phyloP scores from a whole-genome alignment of 192 early-diverging fungal genomes.

The Martensiomyces pterosporus region DNA sequence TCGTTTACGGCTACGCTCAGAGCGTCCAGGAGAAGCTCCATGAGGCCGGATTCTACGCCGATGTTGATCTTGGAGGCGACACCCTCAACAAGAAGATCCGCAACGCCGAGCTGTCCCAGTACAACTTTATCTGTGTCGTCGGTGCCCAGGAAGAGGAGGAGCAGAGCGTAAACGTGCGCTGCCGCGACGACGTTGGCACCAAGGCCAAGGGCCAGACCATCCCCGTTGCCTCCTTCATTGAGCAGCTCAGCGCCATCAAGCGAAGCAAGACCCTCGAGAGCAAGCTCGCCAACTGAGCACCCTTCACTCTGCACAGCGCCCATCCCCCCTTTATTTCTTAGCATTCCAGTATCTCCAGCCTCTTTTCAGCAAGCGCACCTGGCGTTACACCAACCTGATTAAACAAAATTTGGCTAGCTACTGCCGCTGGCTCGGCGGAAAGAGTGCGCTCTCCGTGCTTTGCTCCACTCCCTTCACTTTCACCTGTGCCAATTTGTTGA shows the following conservation, averaged over 20 bases:
- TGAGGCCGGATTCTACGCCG: slow-evolving; percentile 74
- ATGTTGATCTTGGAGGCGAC: slow-evolving; percentile 79
- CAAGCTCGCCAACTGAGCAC: slow-evolving; percentile 51
- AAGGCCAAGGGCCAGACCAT: slow-evolving; percentile 80
- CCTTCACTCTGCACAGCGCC: no score
- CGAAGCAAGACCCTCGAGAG: slow-evolving; percentile 56
- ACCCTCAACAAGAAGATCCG: slow-evolving; percentile 98
- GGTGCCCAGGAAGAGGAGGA: slow-evolving; percentile 77
- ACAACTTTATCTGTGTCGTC: slow-evolving; percentile 97
- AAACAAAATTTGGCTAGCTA: no score
- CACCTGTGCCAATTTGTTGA: no score
- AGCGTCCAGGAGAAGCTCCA: slow-evolving; percentile 66
- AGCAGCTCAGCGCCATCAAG: slow-evolving; percentile 66
- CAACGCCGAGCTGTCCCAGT: slow-evolving; percentile 88
- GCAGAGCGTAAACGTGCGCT: slow-evolving; percentile 84
- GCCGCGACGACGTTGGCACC: slow-evolving; percentile 77
- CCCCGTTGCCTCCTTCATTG: slow-evolving; percentile 65
- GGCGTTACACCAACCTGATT: no score
- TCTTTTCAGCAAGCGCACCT: no score
- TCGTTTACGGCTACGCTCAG: slow-evolving; percentile 76
- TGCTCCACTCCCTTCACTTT: no score
- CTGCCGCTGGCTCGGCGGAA: no score
- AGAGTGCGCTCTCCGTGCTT: no score
- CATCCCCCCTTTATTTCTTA: no score
- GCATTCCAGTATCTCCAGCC: no score